Percentiles rank a stretch among this genome's conserved stretches.
These are phyloP conservation scores for Eimeria sp. DNA, from an alignment of 169 alveolate species.

Conservation along the genomic window DNA sequence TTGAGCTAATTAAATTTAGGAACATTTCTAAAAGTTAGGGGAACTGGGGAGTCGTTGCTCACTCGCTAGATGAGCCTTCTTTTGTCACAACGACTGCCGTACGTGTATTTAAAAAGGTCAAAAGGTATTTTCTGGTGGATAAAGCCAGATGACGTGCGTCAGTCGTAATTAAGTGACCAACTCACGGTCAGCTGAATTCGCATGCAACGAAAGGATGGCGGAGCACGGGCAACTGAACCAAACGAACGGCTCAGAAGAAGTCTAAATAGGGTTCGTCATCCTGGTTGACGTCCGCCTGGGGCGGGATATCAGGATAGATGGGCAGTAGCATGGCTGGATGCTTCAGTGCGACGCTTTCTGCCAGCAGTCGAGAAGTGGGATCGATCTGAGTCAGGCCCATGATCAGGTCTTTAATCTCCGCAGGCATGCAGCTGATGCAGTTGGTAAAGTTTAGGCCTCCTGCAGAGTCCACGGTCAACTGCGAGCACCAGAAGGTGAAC, in stretches of 20 bases:
- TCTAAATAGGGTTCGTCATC: neutral
- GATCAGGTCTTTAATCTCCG: slow-evolving; percentile 38
- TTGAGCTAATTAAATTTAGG: neutral
- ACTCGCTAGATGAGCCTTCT: neutral
- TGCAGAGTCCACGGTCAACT: neutral
- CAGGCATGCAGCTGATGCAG: slow-evolving; percentile 27
- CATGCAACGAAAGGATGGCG: neutral
- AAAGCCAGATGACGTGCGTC: neutral
- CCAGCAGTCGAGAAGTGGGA: neutral
- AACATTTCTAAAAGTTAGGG: neutral
- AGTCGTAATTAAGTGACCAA: neutral
- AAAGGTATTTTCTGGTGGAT: neutral
- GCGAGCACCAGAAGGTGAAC: slow-evolving; percentile 48
- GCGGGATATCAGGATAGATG: slow-evolving; percentile 7
- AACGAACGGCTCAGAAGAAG: neutral
- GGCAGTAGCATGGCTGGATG: slow-evolving; percentile 67
- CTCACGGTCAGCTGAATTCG: neutral
- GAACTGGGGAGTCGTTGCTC: neutral
- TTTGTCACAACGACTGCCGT: neutral
- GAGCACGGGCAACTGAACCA: neutral
- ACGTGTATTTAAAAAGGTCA: neutral
- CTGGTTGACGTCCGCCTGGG: slow-evolving; percentile 20
- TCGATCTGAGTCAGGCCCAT: slow-evolving; percentile 3
- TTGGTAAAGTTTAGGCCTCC: slow-evolving; percentile 7
- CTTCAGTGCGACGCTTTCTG: neutral